These are phyloP conservation scores for Starmerella bombicola DNA, from an alignment of 805 yeast species.

Conservation along the genomic window DNA sequence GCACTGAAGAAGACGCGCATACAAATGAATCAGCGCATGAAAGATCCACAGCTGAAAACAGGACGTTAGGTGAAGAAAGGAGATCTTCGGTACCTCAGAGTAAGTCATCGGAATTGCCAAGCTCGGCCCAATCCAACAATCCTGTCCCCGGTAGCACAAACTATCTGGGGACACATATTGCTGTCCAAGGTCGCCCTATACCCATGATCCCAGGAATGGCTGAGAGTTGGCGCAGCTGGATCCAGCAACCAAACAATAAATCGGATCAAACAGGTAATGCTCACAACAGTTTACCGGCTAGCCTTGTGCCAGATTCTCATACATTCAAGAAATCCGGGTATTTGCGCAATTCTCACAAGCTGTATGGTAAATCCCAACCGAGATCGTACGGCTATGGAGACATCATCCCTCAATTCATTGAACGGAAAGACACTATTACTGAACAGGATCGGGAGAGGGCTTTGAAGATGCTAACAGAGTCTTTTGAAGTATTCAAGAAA, in stretches of 20 bases:
- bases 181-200: not conserved
- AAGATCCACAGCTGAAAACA: not conserved
- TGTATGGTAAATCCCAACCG: not conserved
- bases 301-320: not conserved
- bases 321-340: not conserved
- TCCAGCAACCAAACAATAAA: not conserved
- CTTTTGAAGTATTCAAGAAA: not conserved
- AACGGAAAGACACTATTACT: not conserved
- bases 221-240: too few relatives aligned
- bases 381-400: constrained; percentile 4
- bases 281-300: not conserved
- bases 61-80: not conserved
- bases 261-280: not conserved
- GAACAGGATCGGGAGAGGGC: not conserved
- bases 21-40: not conserved
- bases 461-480: not conserved
- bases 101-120: not conserved
- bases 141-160: not conserved
- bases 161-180: not conserved
- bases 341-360: not conserved
- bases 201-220: not conserved
- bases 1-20: not conserved
- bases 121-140: not conserved
- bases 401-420: constrained; percentile 1
- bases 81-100: not conserved